These are phyloP conservation scores for Neofusicoccum laricinum DNA, from an alignment of 2,329 filamentous ascomycete genomes.

Conservation along the genomic window DNA sequence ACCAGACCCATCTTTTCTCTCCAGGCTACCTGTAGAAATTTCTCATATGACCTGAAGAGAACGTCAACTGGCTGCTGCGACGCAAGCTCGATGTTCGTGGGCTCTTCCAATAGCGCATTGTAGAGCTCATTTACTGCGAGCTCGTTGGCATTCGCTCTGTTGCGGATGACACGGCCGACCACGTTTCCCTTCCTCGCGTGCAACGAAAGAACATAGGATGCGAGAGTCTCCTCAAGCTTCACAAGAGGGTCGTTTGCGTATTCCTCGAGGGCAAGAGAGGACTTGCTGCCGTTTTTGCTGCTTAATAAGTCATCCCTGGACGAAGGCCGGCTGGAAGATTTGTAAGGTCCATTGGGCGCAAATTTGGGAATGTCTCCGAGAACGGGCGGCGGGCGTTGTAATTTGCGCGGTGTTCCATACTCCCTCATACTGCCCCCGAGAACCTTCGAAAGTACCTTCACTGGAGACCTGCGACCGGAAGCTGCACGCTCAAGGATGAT, in stretches of 20 bases:
- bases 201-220: conserved; percentile 76
- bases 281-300: neutral
- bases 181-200: conserved; percentile 86
- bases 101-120: conserved; percentile 80
- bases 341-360: conserved; percentile 32
- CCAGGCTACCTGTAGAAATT: conserved; percentile 87
- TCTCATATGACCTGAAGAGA: conserved; percentile 89
- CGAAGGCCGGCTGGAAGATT: conserved; percentile 31
- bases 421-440: conserved; percentile 60
- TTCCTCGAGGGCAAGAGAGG: conserved; percentile 1
- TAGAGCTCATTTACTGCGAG: conserved; percentile 85
- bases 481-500: conserved; percentile 26
- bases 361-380: conserved; percentile 34
- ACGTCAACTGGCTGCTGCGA: conserved; percentile 77
- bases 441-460: conserved; percentile 84
- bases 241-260: conserved; percentile 46
- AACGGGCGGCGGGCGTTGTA: conserved; percentile 30
- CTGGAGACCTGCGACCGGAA: conserved; percentile 78
- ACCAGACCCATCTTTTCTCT: conserved; percentile 82
- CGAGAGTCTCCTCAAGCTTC: conserved; percentile 79
- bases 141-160: conserved; percentile 68
- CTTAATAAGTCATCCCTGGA: conserved; percentile 8
- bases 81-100: conserved; percentile 71
- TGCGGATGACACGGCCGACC: conserved; percentile 71
- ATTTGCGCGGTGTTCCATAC: conserved; percentile 28